These are phyloP conservation scores for Tricholoma hemisulphureum DNA, from an alignment of 768 basidiomycete species.

Conservation along the genomic window DNA sequence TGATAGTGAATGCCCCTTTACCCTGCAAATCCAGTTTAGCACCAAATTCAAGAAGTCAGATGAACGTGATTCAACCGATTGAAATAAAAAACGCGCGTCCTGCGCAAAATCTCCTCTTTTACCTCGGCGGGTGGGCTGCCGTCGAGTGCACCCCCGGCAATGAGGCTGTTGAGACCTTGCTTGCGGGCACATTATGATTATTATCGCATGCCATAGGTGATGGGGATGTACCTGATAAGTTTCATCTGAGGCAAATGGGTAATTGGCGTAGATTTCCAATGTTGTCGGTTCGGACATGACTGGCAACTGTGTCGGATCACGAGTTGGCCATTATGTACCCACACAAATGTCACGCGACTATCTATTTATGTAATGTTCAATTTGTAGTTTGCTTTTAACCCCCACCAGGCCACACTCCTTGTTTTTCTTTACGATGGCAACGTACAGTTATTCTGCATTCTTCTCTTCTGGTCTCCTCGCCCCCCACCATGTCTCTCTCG, in stretches of 20 bases:
- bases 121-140: conserved; percentile 36
- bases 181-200: conserved; percentile 32
- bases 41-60: too few relatives aligned
- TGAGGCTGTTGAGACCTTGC: conserved; percentile 65
- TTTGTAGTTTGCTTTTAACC: neutral
- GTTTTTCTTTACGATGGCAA: too few relatives aligned
- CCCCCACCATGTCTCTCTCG: conserved; percentile 30
- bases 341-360: too few relatives aligned
- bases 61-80: too few relatives aligned
- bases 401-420: neutral
- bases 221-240: conserved; percentile 50
- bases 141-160: conserved; percentile 41
- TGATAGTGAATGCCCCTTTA: conserved; percentile 41
- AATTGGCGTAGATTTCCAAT: conserved; percentile 33
- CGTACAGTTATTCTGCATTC: conserved; percentile 66
- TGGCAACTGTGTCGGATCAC: too few relatives aligned
- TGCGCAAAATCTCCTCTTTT: conserved; percentile 47
- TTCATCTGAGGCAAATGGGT: conserved; percentile 57
- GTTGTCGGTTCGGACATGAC: neutral
- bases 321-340: too few relatives aligned
- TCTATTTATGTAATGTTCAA: neutral
- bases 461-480: conserved; percentile 73
- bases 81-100: conserved; percentile 70
- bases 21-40: conserved; percentile 24
- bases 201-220: conserved; percentile 1